Evolutionary conservation across 2,329 filamentous ascomycete genomes (phyloP), one percentile per base, ranked within the genome.

Genomic region (Penicillium sp.): DNA sequence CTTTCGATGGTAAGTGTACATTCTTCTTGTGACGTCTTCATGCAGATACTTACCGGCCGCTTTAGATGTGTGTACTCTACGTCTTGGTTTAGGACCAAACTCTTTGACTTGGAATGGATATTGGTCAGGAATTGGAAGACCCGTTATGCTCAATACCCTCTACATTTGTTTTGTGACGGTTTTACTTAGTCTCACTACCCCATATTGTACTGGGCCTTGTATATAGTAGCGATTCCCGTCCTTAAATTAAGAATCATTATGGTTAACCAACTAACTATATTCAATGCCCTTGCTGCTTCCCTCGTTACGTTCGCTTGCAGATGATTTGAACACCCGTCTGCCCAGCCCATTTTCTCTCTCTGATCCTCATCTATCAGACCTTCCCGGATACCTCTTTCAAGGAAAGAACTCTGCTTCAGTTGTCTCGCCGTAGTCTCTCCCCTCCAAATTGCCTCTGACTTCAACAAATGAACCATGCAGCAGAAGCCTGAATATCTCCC

Each of bases 1-100:
- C 73, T 95, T 53, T 89, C 88, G 55, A 76, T 92, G 81, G 88
- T 92, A 75, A 71, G 85, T 38, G 11, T 10, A 38, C 16, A 5
- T 38, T 20, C 35, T 13, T 20, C 20, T 4, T 6, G 28, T 11
- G 11, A 13, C 4, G 5, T 11, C 25, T 16, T 11, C 33, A 6
- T 25, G 6, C 38, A 33, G n/a, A 33, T 43, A 31, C 24, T 54
- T 35, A 48, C 35, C 14, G 3, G 5, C 3, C 11, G 6, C 36
- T 42, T 33, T 58, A 81, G 79, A 82, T 83, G 68, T 84, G 82
- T 63, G 80, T 81, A 41, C 72, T 85, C 31, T 85, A 85, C 61
- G 82, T 84, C 49, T 71, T 85, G n/a, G 47, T 63, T 48, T 63
- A 46, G 48, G 38, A 20, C 36, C n/a, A 10, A 41, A 41, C 9